phyloP scores from a whole-genome alignment of 495 filamentous ascomycete genomes.

The Tuber brumale region DNA sequence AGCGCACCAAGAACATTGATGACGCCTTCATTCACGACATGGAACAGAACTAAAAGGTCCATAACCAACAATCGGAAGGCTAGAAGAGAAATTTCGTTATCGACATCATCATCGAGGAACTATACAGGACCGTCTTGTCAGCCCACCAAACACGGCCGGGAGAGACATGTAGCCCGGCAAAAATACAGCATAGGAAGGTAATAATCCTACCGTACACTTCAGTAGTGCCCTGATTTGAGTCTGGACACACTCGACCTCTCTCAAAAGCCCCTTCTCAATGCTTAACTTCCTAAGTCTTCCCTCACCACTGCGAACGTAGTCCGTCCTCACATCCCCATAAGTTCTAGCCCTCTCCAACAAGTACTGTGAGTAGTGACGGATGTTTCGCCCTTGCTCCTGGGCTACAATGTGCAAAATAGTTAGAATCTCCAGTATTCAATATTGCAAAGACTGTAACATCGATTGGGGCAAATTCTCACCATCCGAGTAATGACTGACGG shows the following conservation, averaged over 20 bases:
- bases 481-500: constrained; percentile 85
- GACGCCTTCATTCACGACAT: constrained; percentile 92
- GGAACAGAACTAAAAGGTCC: constrained; percentile 84
- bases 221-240: constrained; percentile 76
- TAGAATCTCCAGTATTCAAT: not conserved
- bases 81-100: constrained; percentile 94
- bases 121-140: constrained; percentile 41
- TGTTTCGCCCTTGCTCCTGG: constrained; percentile 94
- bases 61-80: constrained; percentile 90
- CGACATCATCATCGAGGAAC: constrained; percentile 79
- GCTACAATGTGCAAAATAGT: constrained; percentile 46
- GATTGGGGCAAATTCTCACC: constrained; percentile 52
- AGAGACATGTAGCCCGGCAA: not conserved
- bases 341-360: constrained; percentile 73
- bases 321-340: constrained; percentile 74
- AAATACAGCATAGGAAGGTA: constrained; percentile 18
- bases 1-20: constrained; percentile 86
- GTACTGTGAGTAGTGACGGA: constrained; percentile 84
- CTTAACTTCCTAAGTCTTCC: constrained; percentile 75
- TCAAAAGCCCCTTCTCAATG: constrained; percentile 84
- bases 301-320: constrained; percentile 81
- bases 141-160: not conserved
- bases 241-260: constrained; percentile 90
- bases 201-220: constrained; percentile 71
- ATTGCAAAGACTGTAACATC: not conserved